Base-by-base conservation (phyloP, 1,284 basidiomycete genomes). In the Takashimella tepidaria region DNA sequence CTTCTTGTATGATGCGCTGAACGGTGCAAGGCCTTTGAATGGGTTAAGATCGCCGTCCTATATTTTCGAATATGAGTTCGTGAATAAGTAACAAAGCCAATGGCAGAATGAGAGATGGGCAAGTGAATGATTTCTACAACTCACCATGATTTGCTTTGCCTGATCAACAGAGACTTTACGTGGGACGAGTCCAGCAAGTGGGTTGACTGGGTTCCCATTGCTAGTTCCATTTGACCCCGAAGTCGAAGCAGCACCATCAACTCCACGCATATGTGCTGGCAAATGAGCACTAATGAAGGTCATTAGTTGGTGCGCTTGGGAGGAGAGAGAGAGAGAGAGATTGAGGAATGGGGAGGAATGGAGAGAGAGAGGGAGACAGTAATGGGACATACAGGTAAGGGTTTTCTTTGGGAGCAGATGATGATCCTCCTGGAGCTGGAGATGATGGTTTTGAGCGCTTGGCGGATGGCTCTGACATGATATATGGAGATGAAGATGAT, bases 31-130 rank as follows among this genome's bases (percentile, higher is more conserved):
- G 59, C 85, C 85, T 16, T 88, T 95, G 78, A 98, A 98, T 0
- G 93, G 89, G 70, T 98, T 98, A 50, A 85, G 64, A 46, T 89
- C 84, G 60, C 88, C 84, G 63, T 88, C 85, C 90, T 92, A 62
- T 13, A 21, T 11, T 23, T 26, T 55, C 16, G 49, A 24, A 31
- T 31, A 41, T 3, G 23, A n/a, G 41, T 20, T 13, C 20, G 40
- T 41, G 3, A 21, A 11, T n/a, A 12, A 16, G 12, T 24, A 22
- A 46, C 1, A 47, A 11, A 20, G 19, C 27, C 24, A 12, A 20
- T 23, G 27, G 31, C 20, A n/a, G n/a, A n/a, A n/a, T n/a, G n/a
- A n/a, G n/a, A n/a, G n/a, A n/a, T n/a, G n/a, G n/a, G n/a, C 31
- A 37, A 37, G 31, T 16, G 25, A 12, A 22, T 26, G n/a, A 31